Conservation (phyloP, 768 basidiomycete genomes). For the Dendrothele bispora region DNA sequence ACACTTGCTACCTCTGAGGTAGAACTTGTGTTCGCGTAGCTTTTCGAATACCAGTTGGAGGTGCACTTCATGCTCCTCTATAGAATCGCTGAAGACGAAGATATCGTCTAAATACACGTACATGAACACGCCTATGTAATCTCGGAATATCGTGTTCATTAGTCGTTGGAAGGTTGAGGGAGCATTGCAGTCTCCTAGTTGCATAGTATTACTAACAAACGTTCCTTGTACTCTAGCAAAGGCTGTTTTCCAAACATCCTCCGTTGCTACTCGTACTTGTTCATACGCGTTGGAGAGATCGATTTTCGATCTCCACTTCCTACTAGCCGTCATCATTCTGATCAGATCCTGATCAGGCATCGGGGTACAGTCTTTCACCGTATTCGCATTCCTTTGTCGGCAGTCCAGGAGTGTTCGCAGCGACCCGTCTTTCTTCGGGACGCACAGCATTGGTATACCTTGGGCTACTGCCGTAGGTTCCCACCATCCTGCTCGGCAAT, state of each 20-base stretch:
- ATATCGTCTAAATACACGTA: conserved; percentile 37
- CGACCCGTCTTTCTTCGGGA: conserved; percentile 30
- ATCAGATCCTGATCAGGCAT: conserved; percentile 14
- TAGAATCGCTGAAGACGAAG: conserved; percentile 25
- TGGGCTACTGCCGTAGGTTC: conserved; percentile 15
- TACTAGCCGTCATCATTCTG: not conserved
- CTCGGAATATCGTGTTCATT: conserved; percentile 27
- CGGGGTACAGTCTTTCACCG: conserved; percentile 35
- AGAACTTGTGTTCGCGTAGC: conserved; percentile 22
- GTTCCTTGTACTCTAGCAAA: conserved; percentile 25
- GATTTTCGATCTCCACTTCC: conserved; percentile 3
- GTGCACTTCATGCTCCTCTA: conserved; percentile 28
- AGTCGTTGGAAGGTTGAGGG: conserved; percentile 33
- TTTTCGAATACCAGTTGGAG: conserved; percentile 21
- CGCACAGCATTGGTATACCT: conserved; percentile 31
- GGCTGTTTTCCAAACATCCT: conserved; percentile 14
- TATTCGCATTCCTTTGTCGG: conserved; percentile 40
- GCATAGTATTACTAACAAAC: conserved; percentile 22
- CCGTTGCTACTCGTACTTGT: conserved; percentile 15
- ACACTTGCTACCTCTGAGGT: conserved; percentile 23
- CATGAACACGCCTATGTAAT: conserved; percentile 24
- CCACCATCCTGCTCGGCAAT: conserved; percentile 37
- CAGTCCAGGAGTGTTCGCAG: conserved; percentile 35
- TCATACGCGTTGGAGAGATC: conserved; percentile 26
- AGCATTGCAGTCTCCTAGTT: conserved; percentile 26